Evolutionary conservation across 192 early-diverging fungal genomes (phyloP).

Genomic region (Backusella tarrabulga): DNA sequence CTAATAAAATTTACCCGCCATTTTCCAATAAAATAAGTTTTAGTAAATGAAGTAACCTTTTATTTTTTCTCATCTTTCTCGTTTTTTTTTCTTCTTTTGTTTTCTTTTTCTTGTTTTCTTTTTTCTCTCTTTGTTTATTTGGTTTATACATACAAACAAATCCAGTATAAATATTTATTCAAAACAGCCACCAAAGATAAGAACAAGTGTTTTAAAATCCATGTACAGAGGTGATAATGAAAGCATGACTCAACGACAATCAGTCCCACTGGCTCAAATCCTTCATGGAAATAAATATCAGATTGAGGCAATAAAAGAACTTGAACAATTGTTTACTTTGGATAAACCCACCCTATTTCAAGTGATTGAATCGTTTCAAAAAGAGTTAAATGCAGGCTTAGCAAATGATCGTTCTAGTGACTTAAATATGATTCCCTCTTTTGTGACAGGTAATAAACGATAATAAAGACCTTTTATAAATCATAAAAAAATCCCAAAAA

Average conservation of each 20-base stretch:
- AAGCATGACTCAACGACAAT: background rate
- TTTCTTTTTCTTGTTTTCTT: background rate
- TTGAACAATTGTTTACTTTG: conserved; percentile 20
- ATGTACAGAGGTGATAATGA: background rate
- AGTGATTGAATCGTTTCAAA: conserved; percentile 19
- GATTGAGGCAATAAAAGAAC: conserved; percentile 17
- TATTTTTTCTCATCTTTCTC: background rate
- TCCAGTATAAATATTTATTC: too few relatives aligned
- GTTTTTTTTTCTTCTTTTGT: background rate
- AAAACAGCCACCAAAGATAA: too few relatives aligned
- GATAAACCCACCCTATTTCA: conserved; percentile 8
- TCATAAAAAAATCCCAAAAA: too few relatives aligned
- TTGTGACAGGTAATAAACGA: conserved; percentile 55
- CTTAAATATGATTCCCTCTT: conserved; percentile 85
- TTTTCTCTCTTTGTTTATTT: background rate
- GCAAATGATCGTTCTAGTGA: conserved; percentile 26
- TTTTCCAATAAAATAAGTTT: conserved; percentile 9
- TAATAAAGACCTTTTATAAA: background rate
- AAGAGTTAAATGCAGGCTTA: conserved; percentile 29
- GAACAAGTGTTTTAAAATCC: background rate
- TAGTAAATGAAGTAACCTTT: background rate
- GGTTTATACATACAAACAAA: too few relatives aligned
- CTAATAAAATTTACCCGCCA: conserved; percentile 5
- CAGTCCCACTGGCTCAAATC: background rate
- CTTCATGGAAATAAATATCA: conserved; percentile 20